Base-by-base conservation (phyloP, 257 asterid genomes). In the Petunia axillaris region DNA sequence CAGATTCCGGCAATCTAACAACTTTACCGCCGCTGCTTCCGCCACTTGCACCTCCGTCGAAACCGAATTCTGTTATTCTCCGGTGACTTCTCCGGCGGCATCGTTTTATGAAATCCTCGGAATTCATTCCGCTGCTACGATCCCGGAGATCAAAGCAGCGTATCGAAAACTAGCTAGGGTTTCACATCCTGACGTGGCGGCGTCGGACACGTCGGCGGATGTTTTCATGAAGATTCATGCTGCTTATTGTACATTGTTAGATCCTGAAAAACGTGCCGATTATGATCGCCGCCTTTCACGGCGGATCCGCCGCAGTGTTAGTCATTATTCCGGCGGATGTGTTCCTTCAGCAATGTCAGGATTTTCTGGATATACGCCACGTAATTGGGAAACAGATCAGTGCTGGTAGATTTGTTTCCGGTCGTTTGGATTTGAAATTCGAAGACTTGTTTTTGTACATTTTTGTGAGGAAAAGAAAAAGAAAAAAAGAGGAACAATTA, bases 331-430 rank as follows among this genome's bases (percentile, higher is more conserved):
- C 70, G 83, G 64, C 38, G 53, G 71, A 0, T 79, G 64, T 79
- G 16, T 50, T 63, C 74, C 76, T 36, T 75, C 77, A 40, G 76
- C 25, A 54, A 54, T 65, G 70, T 58, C 83, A 55, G 66, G 80
- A 62, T 25, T 25, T 25, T 25, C 25, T 25, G 25, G 25, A 25
- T 81, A 73, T 14, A 36, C 57, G 36, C 16, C 50, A 54, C 80
- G 83, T 11, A 81, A 73, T 74, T 81, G 83, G 83, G 83, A 81
- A 14, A 81, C 83, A 48, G 83, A 81, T 74, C 83, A 81, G 80
- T 81, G 83, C 80, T 81, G 83, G 83, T 81, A 81, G 25, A 25
- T 25, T 25, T 25, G 25, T 25, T 25, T 25, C 25, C 25, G 25
- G 25, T 25, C 25, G 25, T 25, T 25, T 25, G 25, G 76, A 68